phyloP scores from a whole-genome alignment of 2,329 filamentous ascomycete species.

The Trichoderma hamatum region DNA sequence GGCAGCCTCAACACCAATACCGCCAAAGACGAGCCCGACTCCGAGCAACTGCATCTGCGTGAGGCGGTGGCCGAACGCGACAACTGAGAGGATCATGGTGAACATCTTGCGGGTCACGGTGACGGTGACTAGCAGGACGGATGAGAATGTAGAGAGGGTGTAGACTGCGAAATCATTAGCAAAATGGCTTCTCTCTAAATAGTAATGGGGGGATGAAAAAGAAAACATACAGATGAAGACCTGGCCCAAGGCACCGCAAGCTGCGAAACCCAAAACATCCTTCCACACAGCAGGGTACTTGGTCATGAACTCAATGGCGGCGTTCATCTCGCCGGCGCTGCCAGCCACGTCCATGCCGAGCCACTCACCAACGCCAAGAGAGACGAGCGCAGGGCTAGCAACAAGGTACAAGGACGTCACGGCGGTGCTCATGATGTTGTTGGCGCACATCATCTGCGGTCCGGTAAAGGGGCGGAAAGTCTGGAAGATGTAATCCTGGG shows the following conservation, averaged over 20 bases:
- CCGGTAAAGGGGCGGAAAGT: slow-evolving; percentile 80
- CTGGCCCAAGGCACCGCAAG: slow-evolving; percentile 89
- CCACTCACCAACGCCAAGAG: slow-evolving; percentile 65
- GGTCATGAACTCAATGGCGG: slow-evolving; percentile 79
- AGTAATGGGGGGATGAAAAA: not conserved
- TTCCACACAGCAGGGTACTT: slow-evolving; percentile 80
- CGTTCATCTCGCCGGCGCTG: slow-evolving; percentile 73
- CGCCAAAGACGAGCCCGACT: slow-evolving; percentile 90
- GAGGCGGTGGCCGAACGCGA: slow-evolving; percentile 90
- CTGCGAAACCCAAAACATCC: slow-evolving; percentile 87
- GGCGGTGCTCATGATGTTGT: slow-evolving; percentile 83
- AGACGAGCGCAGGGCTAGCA: slow-evolving; percentile 76
- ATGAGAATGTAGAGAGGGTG: slow-evolving; percentile 89
- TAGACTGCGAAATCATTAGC: slow-evolving; percentile 60
- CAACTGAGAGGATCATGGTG: slow-evolving; percentile 94
- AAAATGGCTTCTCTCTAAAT: not conserved
- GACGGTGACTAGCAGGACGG: slow-evolving; percentile 88
- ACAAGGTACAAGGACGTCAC: slow-evolving; percentile 78
- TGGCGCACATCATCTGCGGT: slow-evolving; percentile 99
- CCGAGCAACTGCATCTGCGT: slow-evolving; percentile 91
- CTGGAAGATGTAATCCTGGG: slow-evolving; percentile 91
- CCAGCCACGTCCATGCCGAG: slow-evolving; percentile 67
- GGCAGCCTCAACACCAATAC: slow-evolving; percentile 85
- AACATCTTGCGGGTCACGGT: slow-evolving; percentile 99
- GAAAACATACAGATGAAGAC: slow-evolving; percentile 80